Base-by-base conservation (phyloP, 192 early-diverging fungal genomes). In the Entomortierella chlamydospora region DNA sequence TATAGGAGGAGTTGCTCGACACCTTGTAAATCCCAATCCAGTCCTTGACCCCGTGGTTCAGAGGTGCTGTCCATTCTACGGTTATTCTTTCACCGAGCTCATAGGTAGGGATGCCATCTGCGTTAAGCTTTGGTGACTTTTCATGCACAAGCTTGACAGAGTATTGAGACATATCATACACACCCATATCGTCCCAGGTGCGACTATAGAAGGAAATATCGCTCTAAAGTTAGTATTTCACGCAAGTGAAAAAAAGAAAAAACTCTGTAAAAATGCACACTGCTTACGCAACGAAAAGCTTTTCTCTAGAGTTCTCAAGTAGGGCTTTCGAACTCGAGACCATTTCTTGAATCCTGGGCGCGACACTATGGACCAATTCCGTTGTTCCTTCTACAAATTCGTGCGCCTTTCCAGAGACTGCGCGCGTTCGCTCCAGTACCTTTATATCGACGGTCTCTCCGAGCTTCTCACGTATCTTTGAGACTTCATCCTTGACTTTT, bases 1-100 rank as follows among this genome's bases (percentile, higher is more conserved):
- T 88, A 25, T 81, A 72, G 15, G 88, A 91, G 33, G 89, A 88
- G 80, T 99, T 97, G n/a, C 89, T 85, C 0, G 85, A 88, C 0
- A 94, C 89, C 12, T 87, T 88, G 68, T 97, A 99, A 10, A 97
- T 83, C 33, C 97, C 97, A 72, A 99, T 92, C 97, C 97, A 99
- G 83, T 99, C 97, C 34, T 84, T 72, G 23, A 81, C 78, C 34
- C 90, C 84, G 69, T 96, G 93, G 54, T 82, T 90, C 59, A 76
- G 67, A 17, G 88, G 93, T 23, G 88, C 93, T 34, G 88, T 88
- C 90, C 96, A 99, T 17, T 72, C 60, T 6, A 96, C 82, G 1
- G 60, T 73, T 42, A 99, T 91, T 25, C 89, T 86, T 62, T 92
- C 88, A 12, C 97, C 97, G 20, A 99, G 84, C 29, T 86, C 74